Conservation (phyloP, 129 eudicot species). For the Arctium lappa region DNA sequence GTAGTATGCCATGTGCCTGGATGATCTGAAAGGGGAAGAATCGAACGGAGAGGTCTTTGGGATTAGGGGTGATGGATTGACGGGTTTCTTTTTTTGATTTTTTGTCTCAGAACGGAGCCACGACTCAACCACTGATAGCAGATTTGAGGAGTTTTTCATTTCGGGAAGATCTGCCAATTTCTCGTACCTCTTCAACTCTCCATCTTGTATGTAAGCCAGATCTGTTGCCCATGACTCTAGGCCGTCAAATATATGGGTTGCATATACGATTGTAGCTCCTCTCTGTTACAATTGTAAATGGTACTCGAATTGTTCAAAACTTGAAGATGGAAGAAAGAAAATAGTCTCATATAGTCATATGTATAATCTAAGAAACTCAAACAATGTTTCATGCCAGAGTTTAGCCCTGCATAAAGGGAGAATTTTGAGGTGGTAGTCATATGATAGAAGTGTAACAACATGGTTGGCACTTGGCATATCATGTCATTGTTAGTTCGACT, state of each 20-base stretch:
- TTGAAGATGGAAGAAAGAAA: neutral
- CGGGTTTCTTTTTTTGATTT: slow-evolving; percentile 69
- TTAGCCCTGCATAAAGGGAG: neutral
- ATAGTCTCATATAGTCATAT: neutral
- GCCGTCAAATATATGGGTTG: slow-evolving; percentile 96
- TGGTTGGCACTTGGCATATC: neutral
- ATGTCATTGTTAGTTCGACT: neutral
- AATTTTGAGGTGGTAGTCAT: neutral
- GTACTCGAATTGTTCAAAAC: neutral
- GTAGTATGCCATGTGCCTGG: slow-evolving; percentile 95
- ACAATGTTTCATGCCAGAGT: neutral
- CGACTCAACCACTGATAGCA: slow-evolving; percentile 87
- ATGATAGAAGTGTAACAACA: neutral
- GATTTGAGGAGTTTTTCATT: slow-evolving; percentile 50
- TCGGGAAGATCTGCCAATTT: slow-evolving; percentile 67
- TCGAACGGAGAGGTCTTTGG: slow-evolving; percentile 60
- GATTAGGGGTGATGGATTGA: slow-evolving; percentile 32
- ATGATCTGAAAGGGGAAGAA: slow-evolving; percentile 80
- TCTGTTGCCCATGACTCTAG: slow-evolving; percentile 96
- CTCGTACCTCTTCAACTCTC: slow-evolving; percentile 64
- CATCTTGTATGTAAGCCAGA: slow-evolving; percentile 88
- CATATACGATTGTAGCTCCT: slow-evolving; percentile 95
- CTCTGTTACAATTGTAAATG: slow-evolving; percentile 47
- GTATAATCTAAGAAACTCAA: neutral
- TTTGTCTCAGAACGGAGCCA: slow-evolving; percentile 95